Evolutionary conservation across 2,329 filamentous ascomycete species (phyloP), one percentile per base, ranked within the genome.

Genomic region (Talaromyces rugulosus): DNA sequence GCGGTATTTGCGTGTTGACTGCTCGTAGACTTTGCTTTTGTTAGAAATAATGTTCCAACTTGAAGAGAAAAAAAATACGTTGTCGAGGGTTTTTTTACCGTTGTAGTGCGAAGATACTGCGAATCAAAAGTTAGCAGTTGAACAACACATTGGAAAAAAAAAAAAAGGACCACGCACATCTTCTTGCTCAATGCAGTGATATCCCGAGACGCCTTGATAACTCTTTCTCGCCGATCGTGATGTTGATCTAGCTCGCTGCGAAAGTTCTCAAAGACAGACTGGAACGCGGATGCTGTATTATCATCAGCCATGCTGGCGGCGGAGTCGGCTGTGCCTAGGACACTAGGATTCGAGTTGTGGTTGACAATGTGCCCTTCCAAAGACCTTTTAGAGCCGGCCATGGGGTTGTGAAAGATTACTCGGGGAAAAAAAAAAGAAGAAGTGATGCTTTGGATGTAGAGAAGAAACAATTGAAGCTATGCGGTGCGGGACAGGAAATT

Each of bases 111-210:
- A 95, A 95, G 68, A 95, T 95, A 63, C 90, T 93, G 23, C 18
- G 14, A 52, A 6, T 40, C 36, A 40, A 5, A 40, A n/a, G 36
- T 40, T 5, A 40, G 36, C n/a, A n/a, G n/a, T 7, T 2, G 5
- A 40, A 33, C 31, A 9, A 3, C 5, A 40, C 2, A 40, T n/a
- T 23, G 23, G 36, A 5, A 40, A 16, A n/a, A 7, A 7, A 5
- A 40, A n/a, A 40, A 7, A n/a, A 40, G 4, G 1, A 40, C 36
- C 14, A 67, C 83, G 78, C 77, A 96, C 92, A 98, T 96, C 80
- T 98, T 99, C 82, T 99, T 99, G 77, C 92, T 96, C 59, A 92
- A 82, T 0, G 92, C 92, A 6, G 95, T 99, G 62, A 99, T 90
- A 75, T 99, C 95, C 65, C 94, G 83, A 8, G 91, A 96, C 2